Percentiles rank a stretch among this genome's conserved stretches.
Conservation (phyloP, 305 asterid species). For the Fraxinus platypoda region DNA sequence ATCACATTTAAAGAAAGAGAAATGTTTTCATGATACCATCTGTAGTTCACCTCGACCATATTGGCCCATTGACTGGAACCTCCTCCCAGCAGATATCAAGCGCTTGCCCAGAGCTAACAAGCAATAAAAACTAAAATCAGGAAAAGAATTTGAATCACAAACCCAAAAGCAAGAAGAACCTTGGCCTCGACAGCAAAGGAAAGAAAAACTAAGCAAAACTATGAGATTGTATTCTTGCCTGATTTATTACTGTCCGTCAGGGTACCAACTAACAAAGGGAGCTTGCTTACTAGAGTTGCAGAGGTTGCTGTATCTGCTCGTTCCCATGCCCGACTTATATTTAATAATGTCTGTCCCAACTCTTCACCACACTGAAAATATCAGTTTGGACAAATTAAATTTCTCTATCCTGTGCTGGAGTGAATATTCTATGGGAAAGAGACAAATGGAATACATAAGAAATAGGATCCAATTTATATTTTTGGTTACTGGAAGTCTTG, state of each 20-base stretch:
- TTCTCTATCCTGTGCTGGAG: background rate
- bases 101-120: conserved; percentile 91
- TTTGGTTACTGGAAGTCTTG: background rate
- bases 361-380: conserved; percentile 78
- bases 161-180: background rate
- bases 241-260: conserved; percentile 53
- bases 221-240: conserved; percentile 50
- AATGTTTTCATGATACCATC: conserved; percentile 43
- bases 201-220: conserved; percentile 1
- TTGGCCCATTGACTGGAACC: conserved; percentile 94
- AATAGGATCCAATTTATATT: background rate
- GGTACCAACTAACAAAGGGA: conserved; percentile 50
- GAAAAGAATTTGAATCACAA: conserved; percentile 18
- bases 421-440: background rate
- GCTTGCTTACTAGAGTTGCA: conserved; percentile 51
- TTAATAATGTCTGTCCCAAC: conserved; percentile 60
- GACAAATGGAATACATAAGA: background rate
- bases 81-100: conserved; percentile 75
- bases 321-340: conserved; percentile 91
- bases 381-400: background rate
- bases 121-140: conserved; percentile 40
- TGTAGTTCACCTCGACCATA: conserved; percentile 88
- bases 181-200: background rate
- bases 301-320: conserved; percentile 70
- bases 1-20: background rate